These are phyloP conservation scores for Physcomitrellopsis africana DNA, from an alignment of 225 moss, liverwort and hornwort species.

Conservation along the genomic window DNA sequence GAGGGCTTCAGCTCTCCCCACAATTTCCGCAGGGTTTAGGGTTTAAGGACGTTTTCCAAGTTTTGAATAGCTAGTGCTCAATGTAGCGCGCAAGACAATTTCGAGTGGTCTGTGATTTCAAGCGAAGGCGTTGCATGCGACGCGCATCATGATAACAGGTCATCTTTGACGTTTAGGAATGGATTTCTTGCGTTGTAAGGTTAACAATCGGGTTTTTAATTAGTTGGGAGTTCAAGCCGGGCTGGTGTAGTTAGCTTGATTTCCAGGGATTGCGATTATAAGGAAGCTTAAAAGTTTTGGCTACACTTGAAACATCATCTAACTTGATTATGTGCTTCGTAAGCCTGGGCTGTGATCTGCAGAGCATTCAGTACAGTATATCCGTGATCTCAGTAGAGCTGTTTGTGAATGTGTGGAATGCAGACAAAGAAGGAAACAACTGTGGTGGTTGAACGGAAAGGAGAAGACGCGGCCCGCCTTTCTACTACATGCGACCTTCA, in stretches of 20 bases:
- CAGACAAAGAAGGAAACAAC: slow-evolving; percentile 63
- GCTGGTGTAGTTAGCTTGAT: not conserved
- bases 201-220: not conserved
- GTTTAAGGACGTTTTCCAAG: not conserved
- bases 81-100: not conserved
- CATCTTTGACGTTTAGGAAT: slow-evolving; percentile 1
- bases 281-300: too few relatives aligned
- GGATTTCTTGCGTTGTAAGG: not conserved
- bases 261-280: not conserved
- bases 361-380: not conserved
- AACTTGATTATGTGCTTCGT: not conserved
- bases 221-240: not conserved
- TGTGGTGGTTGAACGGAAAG: slow-evolving; percentile 66
- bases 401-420: slow-evolving; percentile 27
- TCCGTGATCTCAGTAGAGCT: slow-evolving; percentile 11
- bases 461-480: slow-evolving; percentile 67
- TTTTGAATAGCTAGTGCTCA: slow-evolving; percentile 11
- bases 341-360: not conserved
- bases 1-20: slow-evolving; percentile 17
- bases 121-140: slow-evolving; percentile 9
- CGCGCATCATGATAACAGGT: not conserved
- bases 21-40: slow-evolving; percentile 11
- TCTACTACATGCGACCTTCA: slow-evolving; percentile 62
- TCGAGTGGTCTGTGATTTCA: not conserved
- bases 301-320: too few relatives aligned